phyloP scores from a whole-genome alignment of 1,139 yeast genomes.

The Zygoascus hellenicus region DNA sequence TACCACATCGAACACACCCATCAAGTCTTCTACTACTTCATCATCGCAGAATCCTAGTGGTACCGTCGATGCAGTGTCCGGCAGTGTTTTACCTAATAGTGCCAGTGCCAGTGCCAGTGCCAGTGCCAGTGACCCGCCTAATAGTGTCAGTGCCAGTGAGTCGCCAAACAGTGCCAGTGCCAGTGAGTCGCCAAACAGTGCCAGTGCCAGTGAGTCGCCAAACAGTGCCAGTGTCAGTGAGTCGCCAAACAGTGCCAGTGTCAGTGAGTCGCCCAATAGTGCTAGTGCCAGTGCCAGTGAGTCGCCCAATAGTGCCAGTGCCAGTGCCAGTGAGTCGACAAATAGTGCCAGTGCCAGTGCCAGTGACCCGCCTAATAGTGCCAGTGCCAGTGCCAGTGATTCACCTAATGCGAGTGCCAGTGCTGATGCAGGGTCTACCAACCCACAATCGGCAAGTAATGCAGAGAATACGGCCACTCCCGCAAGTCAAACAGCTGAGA shows the following conservation, averaged over 20 bases:
- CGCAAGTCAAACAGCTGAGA: not conserved
- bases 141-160: not conserved
- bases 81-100: not conserved
- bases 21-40: too few relatives aligned
- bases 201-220: not conserved
- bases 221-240: not conserved
- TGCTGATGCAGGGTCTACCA: not conserved
- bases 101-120: not conserved
- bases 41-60: too few relatives aligned
- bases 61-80: too few relatives aligned
- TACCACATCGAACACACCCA: too few relatives aligned
- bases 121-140: slow-evolving; percentile 2
- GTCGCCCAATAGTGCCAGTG: not conserved
- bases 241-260: not conserved
- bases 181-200: not conserved
- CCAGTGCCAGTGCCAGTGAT: slow-evolving; percentile 4
- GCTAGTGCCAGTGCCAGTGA: not conserved
- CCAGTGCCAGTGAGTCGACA: slow-evolving; percentile 2
- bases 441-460: not conserved
- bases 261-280: not conserved
- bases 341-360: not conserved
- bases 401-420: slow-evolving; percentile 2
- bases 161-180: not conserved
- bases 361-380: slow-evolving; percentile 2
- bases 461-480: not conserved